These are phyloP conservation scores for Leccinum angustisporum DNA, from an alignment of 1,284 basidiomycete species.

Conservation along the genomic window DNA sequence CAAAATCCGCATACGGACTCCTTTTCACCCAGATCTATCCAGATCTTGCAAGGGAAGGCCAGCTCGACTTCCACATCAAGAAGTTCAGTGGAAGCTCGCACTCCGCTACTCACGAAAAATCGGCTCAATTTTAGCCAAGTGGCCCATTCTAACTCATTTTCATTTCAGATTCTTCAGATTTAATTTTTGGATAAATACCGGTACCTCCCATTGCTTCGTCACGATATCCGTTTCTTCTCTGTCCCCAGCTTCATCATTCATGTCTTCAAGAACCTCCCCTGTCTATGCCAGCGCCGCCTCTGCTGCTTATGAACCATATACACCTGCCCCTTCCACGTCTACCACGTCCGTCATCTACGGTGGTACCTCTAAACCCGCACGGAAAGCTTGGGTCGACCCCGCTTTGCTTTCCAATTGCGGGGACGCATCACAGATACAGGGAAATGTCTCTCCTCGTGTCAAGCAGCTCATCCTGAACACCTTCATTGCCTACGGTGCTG, in stretches of 20 bases:
- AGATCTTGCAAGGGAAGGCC: slow-evolving; percentile 17
- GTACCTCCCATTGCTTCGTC: slow-evolving; percentile 4
- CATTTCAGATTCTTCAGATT: slow-evolving; percentile 14
- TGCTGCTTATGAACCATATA: slow-evolving; percentile 29
- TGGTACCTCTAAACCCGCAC: slow-evolving; percentile 19
- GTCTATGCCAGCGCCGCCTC: slow-evolving; percentile 32
- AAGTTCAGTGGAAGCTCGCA: slow-evolving; percentile 19
- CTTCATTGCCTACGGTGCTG: slow-evolving; percentile 64
- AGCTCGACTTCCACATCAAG: slow-evolving; percentile 28
- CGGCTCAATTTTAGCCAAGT: slow-evolving; percentile 30
- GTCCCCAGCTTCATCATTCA: slow-evolving; percentile 6
- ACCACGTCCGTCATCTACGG: slow-evolving; percentile 26
- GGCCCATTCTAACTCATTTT: slow-evolving; percentile 17
- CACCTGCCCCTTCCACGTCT: slow-evolving; percentile 19
- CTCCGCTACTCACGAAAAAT: slow-evolving; percentile 31
- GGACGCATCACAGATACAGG: slow-evolving; percentile 53
- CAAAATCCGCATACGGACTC: slow-evolving; percentile 7
- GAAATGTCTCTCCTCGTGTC: slow-evolving; percentile 57
- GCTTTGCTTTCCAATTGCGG: slow-evolving; percentile 52
- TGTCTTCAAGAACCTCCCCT: slow-evolving; percentile 30
- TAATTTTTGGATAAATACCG: slow-evolving; percentile 32
- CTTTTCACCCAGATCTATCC: slow-evolving; percentile 25
- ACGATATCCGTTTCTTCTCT: slow-evolving; percentile 7
- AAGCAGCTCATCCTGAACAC: slow-evolving; percentile 68
- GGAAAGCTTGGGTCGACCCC: slow-evolving; percentile 62